Base-by-base conservation (phyloP, 106 monocot species). In the Dendrobium chrysotoxum region DNA sequence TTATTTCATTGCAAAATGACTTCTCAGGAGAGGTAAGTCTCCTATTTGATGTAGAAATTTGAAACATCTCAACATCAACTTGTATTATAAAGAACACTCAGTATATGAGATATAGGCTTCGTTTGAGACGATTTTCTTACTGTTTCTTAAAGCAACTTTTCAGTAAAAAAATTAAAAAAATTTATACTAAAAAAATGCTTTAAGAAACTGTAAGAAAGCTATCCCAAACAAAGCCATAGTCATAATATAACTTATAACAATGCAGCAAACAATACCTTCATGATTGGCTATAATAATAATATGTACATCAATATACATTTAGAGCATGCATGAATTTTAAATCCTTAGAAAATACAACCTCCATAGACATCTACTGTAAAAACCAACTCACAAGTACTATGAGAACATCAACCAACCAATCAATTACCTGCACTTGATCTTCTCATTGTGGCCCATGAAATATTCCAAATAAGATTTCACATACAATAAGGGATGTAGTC, bases 261-360 rank as follows among this genome's bases (percentile, higher is more conserved):
- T 10, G 23, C 0, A 61, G 61, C 61, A 23, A 61, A 61, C 61
- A 61, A 61, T 61, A 23, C 20, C 61, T 61, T 61, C 61, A 61
- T 23, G n/a, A 61, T 61, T 20, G 11, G 5, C 61, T 61, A 20
- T 61, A 31, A 35, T 13, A 35, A 35, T 35, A 23, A 70, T 35
- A 70, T 70, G 15, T 70, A 70, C 70, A 70, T 31, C 10, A 70
- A 35, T 35, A 70, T 35, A 30, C 70, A 70, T 70, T 70, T 70
- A 70, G 16, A 70, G 13, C 30, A 70, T 70, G 70, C 5, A 16
- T 70, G 12, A 70, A 28, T 70, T 65, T 35, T 70, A 70, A 70
- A 70, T 70, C 16, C 16, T 35, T 70, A 61, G 11, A 70, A 28
- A 31, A 70, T 35, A 70, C 70, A 70, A 28, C 16, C 70, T 31